A percentile compares a stretch with the other conserved stretches of the same genome.
phyloP scores from a whole-genome alignment of 2,329 filamentous ascomycete genomes.

The Rhytidhysteron rufulum region DNA sequence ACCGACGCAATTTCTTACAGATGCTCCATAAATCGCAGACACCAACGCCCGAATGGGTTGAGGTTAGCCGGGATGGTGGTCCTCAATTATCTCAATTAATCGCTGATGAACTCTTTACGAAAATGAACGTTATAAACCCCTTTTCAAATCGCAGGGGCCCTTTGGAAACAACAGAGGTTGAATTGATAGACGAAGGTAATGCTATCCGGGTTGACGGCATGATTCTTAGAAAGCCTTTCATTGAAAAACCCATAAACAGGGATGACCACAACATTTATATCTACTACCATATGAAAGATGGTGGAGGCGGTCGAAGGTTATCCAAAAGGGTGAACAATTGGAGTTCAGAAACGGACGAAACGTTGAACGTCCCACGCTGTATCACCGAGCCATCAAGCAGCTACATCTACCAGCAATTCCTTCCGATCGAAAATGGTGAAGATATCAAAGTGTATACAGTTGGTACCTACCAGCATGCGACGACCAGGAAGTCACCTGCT shows the following conservation, averaged over 20 bases:
- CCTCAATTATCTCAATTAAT: slow-evolving; percentile 73
- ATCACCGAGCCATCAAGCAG: slow-evolving; percentile 73
- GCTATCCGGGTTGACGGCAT: slow-evolving; percentile 80
- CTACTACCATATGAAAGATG: slow-evolving; percentile 78
- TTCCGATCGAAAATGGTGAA: slow-evolving; percentile 89
- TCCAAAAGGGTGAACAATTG: slow-evolving; percentile 97
- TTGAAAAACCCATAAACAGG: slow-evolving; percentile 89
- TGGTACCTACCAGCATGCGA: slow-evolving; percentile 86
- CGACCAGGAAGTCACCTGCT: slow-evolving; percentile 90
- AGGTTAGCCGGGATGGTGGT: slow-evolving; percentile 86
- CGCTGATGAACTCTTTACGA: slow-evolving; percentile 67
- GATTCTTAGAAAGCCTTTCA: slow-evolving; percentile 79
- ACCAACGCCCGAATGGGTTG: slow-evolving; percentile 75
- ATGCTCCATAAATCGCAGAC: slow-evolving; percentile 83
- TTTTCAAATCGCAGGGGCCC: slow-evolving; percentile 54
- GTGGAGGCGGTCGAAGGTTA: slow-evolving; percentile 78
- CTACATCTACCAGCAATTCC: slow-evolving; percentile 92
- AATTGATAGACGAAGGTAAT: slow-evolving; percentile 80
- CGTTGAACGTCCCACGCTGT: slow-evolving; percentile 68
- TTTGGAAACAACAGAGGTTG: slow-evolving; percentile 59
- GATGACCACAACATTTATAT: slow-evolving; percentile 97
- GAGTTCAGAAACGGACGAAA: slow-evolving; percentile 84
- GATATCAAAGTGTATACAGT: slow-evolving; percentile 97
- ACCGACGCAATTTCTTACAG: slow-evolving; percentile 78
- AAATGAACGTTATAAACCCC: too few relatives aligned